phyloP scores from a whole-genome alignment of 306 rosid species.

The Rosa multiflora region DNA sequence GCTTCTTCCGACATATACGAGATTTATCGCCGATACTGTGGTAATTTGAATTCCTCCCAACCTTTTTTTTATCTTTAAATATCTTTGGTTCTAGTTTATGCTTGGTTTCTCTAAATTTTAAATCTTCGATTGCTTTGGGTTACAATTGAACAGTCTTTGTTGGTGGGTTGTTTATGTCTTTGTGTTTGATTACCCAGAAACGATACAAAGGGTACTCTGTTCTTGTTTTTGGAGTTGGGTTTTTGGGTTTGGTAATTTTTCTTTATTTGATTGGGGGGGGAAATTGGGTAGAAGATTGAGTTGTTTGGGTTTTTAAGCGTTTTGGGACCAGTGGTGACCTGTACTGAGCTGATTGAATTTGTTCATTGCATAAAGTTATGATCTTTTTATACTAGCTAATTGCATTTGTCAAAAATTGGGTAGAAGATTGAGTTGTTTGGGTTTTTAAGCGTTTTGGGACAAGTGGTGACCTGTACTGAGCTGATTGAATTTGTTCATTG shows the following conservation, averaged over 20 bases:
- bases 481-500: background rate
- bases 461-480: background rate
- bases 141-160: background rate
- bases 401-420: background rate
- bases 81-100: background rate
- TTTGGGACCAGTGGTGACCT: background rate
- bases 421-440: background rate
- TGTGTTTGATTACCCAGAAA: slow-evolving; percentile 4
- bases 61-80: background rate
- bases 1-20: slow-evolving; percentile 54
- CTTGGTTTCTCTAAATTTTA: background rate
- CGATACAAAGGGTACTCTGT: background rate
- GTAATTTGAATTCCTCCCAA: slow-evolving; percentile 33
- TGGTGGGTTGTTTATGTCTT: background rate
- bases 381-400: background rate
- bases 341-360: background rate
- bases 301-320: background rate
- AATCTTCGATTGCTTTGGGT: background rate
- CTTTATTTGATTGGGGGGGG: background rate
- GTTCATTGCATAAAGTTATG: background rate
- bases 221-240: slow-evolving; percentile 2
- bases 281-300: background rate
- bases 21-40: slow-evolving; percentile 68
- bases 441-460: background rate
- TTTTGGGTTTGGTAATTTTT: background rate